A percentile compares a stretch with the other conserved stretches of the same genome.
phyloP scores from a whole-genome alignment of 805 yeast genomes.

The Torulaspora franciscae region DNA sequence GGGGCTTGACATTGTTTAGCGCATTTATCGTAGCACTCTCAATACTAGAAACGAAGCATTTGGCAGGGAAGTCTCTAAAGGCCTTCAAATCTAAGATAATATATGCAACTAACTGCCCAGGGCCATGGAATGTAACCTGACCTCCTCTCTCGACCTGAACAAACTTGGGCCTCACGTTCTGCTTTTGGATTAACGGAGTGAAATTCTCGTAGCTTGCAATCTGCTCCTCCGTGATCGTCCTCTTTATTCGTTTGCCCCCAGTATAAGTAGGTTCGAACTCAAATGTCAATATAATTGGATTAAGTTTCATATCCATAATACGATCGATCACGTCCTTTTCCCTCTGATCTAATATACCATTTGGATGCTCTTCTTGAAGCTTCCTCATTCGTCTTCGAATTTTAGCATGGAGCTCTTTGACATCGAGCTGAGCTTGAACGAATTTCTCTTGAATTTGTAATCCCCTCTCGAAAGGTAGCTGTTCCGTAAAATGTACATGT shows the following conservation, averaged over 20 bases:
- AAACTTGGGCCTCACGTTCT: slow-evolving; percentile 49
- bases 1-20: slow-evolving; percentile 28
- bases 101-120: slow-evolving; percentile 88
- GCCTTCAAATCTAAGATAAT: slow-evolving; percentile 66
- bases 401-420: slow-evolving; percentile 49
- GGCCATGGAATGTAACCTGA: slow-evolving; percentile 93
- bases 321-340: slow-evolving; percentile 44
- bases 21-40: slow-evolving; percentile 53
- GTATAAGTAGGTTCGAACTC: slow-evolving; percentile 86
- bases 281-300: slow-evolving; percentile 71
- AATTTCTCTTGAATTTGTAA: slow-evolving; percentile 52
- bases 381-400: slow-evolving; percentile 40
- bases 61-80: slow-evolving; percentile 52
- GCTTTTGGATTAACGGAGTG: slow-evolving; percentile 25
- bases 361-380: slow-evolving; percentile 37
- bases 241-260: slow-evolving; percentile 79
- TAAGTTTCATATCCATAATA: slow-evolving; percentile 47
- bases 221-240: slow-evolving; percentile 39
- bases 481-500: slow-evolving; percentile 42
- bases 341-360: slow-evolving; percentile 39
- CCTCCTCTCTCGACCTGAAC: slow-evolving; percentile 91
- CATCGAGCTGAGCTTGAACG: slow-evolving; percentile 52
- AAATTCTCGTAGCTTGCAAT: slow-evolving; percentile 25
- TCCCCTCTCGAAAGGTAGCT: slow-evolving; percentile 45
- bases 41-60: slow-evolving; percentile 61